Conservation (phyloP, 2,329 filamentous ascomycete genomes). For the Dothistroma pini region DNA sequence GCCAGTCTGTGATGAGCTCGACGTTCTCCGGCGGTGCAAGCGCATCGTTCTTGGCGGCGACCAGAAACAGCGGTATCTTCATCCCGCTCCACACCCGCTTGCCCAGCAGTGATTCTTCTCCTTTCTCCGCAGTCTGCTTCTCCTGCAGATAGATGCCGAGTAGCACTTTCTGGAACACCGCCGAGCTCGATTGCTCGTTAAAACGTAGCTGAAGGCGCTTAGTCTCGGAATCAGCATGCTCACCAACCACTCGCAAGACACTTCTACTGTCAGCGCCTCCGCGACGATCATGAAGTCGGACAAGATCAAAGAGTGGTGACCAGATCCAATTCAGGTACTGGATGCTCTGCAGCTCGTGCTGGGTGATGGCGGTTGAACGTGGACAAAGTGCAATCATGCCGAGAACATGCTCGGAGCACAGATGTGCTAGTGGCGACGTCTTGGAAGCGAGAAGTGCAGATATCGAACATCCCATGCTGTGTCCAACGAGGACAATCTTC, state of each 20-base stretch:
- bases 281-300: constrained; percentile 72
- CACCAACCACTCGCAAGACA: constrained; percentile 72
- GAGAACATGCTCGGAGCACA: constrained; percentile 58
- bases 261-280: constrained; percentile 76
- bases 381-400: constrained; percentile 83
- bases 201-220: constrained; percentile 66
- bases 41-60: constrained; percentile 72
- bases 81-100: constrained; percentile 68
- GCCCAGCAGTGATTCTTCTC: constrained; percentile 59
- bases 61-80: constrained; percentile 69
- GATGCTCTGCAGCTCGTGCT: constrained; percentile 42
- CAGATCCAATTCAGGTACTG: constrained; percentile 66
- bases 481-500: constrained; percentile 74
- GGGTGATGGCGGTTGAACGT: constrained; percentile 54
- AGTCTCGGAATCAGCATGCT: constrained; percentile 61
- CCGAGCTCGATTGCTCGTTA: constrained; percentile 78
- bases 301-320: constrained; percentile 67
- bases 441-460: constrained; percentile 66
- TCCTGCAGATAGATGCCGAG: constrained; percentile 54
- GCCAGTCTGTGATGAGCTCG: constrained; percentile 58
- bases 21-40: constrained; percentile 71
- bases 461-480: constrained; percentile 85
- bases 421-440: constrained; percentile 50
- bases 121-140: constrained; percentile 7
- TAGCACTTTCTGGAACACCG: constrained; percentile 78